A percentile compares a stretch with the other conserved stretches of the same genome.
phyloP scores from a whole-genome alignment of 2,329 filamentous ascomycete genomes.

The Alternaria ethzedia region DNA sequence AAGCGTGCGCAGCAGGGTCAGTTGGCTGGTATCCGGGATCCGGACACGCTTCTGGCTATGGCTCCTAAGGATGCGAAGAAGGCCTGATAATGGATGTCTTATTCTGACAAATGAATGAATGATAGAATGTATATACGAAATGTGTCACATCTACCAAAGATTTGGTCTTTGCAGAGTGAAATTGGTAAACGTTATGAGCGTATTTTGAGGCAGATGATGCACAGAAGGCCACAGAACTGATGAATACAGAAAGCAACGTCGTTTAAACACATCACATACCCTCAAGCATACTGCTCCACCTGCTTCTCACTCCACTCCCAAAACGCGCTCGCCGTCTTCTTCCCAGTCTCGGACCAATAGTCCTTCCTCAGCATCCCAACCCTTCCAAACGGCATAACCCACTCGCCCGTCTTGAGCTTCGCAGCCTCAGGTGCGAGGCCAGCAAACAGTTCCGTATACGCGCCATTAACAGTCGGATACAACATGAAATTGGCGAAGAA shows the following conservation, averaged over 20 bases:
- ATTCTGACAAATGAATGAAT: not conserved
- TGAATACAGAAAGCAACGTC: not conserved
- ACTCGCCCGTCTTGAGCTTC: conserved; percentile 39
- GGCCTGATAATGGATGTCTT: not conserved
- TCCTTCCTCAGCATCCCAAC: conserved; percentile 19
- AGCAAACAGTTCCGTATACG: conserved; percentile 36
- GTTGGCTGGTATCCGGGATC: conserved; percentile 63
- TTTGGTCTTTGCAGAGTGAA: not conserved
- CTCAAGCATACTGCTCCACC: conserved; percentile 22
- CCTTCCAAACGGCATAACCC: conserved; percentile 57
- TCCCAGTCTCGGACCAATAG: conserved; percentile 33
- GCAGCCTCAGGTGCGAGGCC: conserved; percentile 24
- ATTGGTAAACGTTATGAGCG: not conserved
- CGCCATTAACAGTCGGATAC: conserved; percentile 26
- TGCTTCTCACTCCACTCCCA: conserved; percentile 56
- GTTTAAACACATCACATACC: not conserved
- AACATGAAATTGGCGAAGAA: no score
- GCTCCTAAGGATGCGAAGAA: conserved; percentile 17
- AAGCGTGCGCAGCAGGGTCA: conserved; percentile 68
- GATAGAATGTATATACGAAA: conserved; percentile 3
- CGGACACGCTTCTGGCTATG: conserved; percentile 51
- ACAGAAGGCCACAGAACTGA: not conserved
- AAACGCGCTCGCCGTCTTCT: conserved; percentile 48
- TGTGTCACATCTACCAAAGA: not conserved
- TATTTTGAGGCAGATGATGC: not conserved